A percentile compares a stretch with the other conserved stretches of the same genome.
Evolutionary conservation across 352 stramenopile species (phyloP).

Genomic region (Phytophthora megakarya): DNA sequence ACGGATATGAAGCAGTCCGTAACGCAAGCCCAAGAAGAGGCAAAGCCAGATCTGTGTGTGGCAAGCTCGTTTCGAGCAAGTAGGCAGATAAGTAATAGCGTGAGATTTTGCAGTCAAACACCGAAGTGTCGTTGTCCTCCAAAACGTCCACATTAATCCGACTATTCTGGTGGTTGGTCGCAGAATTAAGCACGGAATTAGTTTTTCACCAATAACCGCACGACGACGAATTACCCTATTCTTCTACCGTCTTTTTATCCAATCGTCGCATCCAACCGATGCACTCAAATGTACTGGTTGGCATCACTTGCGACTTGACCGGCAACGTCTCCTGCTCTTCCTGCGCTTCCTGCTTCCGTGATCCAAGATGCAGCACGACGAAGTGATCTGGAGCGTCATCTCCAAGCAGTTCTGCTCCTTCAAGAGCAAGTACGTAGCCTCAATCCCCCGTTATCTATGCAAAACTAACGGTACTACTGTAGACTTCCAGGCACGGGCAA

Average conservation of each 20-base stretch:
- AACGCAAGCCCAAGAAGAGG: slow-evolving; percentile 12
- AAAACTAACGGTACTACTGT: not conserved
- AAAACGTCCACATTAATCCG: not conserved
- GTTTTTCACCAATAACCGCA: too few species aligned
- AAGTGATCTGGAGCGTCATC: slow-evolving; percentile 99
- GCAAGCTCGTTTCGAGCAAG: slow-evolving; percentile 9
- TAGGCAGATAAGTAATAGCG: slow-evolving; percentile 23
- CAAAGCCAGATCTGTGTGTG: slow-evolving; percentile 15
- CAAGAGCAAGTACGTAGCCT: slow-evolving; percentile 91
- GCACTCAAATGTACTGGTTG: slow-evolving; percentile 32
- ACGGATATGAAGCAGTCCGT: not conserved
- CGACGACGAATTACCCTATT: too few species aligned
- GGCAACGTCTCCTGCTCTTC: slow-evolving; percentile 3
- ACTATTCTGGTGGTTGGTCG: not conserved
- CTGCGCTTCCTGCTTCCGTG: not conserved
- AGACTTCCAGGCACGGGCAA: slow-evolving; percentile 81
- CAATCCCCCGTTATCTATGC: not conserved
- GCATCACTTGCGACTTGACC: slow-evolving; percentile 33
- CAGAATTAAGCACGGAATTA: too few species aligned
- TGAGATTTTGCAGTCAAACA: slow-evolving; percentile 23
- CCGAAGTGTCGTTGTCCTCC: slow-evolving; percentile 1
- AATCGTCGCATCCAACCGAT: slow-evolving; percentile 9
- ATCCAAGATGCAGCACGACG: slow-evolving; percentile 93
- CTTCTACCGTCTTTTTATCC: slow-evolving; percentile 10
- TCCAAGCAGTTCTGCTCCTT: slow-evolving; percentile 99